Conservation (phyloP, 495 filamentous ascomycete species). For the Penicillium parvum region DNA sequence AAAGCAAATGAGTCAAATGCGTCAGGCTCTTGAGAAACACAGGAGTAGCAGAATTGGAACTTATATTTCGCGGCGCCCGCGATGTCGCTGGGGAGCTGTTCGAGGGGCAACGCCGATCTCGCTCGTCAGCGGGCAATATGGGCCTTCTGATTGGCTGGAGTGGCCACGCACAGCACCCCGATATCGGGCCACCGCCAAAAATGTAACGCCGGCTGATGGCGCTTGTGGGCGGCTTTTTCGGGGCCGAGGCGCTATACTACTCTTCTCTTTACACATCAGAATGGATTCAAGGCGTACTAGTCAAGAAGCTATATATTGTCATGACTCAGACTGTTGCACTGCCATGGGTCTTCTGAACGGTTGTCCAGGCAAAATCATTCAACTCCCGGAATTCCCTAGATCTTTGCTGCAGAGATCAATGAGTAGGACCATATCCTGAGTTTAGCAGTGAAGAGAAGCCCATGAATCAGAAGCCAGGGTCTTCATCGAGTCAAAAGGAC, state of each 20-base stretch:
- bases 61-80: conserved; percentile 33
- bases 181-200: conserved; percentile 18
- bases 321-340: background rate
- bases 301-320: too few species aligned
- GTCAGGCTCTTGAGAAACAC: conserved; percentile 9
- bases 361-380: background rate
- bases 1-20: conserved; percentile 11
- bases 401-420: background rate
- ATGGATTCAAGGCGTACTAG: too few species aligned
- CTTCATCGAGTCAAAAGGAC: too few species aligned
- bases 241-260: conserved; percentile 2
- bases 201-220: conserved; percentile 18
- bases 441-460: background rate
- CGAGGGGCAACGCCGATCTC: conserved; percentile 42
- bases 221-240: conserved; percentile 23
- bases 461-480: background rate
- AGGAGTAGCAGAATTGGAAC: conserved; percentile 14
- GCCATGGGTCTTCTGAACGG: background rate
- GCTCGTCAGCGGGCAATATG: conserved; percentile 39
- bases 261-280: too few species aligned
- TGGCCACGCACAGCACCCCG: conserved; percentile 10
- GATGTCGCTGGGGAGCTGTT: conserved; percentile 39
- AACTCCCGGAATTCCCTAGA: background rate
- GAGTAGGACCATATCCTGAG: background rate
- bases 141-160: conserved; percentile 24